A percentile compares a stretch with the other conserved stretches of the same genome.
These are phyloP conservation scores for Solanum tacnaense DNA, from an alignment of 257 asterid genomes.

Conservation along the genomic window DNA sequence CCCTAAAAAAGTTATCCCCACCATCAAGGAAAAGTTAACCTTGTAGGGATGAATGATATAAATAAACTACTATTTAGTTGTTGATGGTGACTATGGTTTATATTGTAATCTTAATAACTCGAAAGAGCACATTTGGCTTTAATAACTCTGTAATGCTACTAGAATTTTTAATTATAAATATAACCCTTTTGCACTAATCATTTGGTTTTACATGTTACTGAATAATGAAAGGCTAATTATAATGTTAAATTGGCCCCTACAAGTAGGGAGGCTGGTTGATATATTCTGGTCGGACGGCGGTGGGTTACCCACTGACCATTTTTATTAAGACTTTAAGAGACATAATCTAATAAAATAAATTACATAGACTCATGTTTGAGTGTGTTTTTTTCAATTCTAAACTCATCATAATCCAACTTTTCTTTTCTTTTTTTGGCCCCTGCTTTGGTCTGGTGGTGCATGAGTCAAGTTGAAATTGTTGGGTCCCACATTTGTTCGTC, in stretches of 20 bases:
- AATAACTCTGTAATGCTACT: neutral
- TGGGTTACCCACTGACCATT: slow-evolving; percentile 3
- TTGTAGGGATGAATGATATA: neutral
- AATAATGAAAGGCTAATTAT: neutral
- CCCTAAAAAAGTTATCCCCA: neutral
- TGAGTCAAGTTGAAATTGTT: neutral
- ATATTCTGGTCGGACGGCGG: neutral
- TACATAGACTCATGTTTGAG: neutral
- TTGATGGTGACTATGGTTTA: neutral
- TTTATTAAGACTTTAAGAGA: neutral
- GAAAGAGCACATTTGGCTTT: neutral
- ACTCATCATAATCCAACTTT: neutral
- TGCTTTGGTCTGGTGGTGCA: neutral
- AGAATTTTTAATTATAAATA: neutral
- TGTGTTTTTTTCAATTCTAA: neutral
- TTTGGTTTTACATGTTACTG: slow-evolving; percentile 1
- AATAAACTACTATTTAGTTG: neutral
- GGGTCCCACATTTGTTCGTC: neutral
- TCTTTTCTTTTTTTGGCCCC: no score
- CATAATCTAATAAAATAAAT: neutral
- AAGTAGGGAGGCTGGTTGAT: slow-evolving; percentile 1
- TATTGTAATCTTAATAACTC: neutral
- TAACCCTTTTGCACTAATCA: slow-evolving; percentile 1
- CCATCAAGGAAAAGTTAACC: slow-evolving; percentile 6
- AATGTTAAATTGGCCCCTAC: slow-evolving; percentile 1